Evolutionary conservation across 345 rosid genomes (phyloP).

Genomic region (Linum trigynum): DNA sequence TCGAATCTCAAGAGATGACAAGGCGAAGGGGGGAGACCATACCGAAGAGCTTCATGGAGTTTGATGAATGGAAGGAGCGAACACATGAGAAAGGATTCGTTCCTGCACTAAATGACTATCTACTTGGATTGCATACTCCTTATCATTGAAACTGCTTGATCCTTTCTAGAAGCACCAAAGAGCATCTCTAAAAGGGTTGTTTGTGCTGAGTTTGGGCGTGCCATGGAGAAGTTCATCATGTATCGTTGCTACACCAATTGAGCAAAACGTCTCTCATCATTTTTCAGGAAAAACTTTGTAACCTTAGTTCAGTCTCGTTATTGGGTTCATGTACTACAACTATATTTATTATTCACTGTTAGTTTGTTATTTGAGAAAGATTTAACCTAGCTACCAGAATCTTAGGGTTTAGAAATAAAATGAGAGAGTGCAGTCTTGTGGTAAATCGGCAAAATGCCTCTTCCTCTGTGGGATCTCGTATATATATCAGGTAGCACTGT

Average conservation of each 20-base stretch:
- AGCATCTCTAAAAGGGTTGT: conserved; percentile 24
- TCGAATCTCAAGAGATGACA: conserved; percentile 13
- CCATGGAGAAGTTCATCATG: conserved; percentile 37
- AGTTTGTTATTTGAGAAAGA: too few relatives aligned
- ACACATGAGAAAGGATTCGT: conserved; percentile 3
- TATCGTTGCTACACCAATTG: conserved; percentile 30
- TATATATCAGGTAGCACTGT: too few relatives aligned
- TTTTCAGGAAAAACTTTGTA: too few relatives aligned
- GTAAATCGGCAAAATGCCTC: too few relatives aligned
- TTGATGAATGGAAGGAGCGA: neutral
- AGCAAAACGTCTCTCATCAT: neutral
- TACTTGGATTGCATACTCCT: conserved; percentile 6
- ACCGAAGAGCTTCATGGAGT: conserved; percentile 7
- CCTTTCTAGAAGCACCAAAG: conserved; percentile 20
- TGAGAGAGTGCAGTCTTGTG: too few relatives aligned
- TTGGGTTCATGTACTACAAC: too few relatives aligned
- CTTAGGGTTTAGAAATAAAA: too few relatives aligned
- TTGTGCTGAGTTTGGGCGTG: conserved; percentile 25
- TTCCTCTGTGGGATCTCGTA: too few relatives aligned
- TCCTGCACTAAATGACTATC: neutral
- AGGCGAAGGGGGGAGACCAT: conserved; percentile 14
- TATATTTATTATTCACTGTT: too few relatives aligned
- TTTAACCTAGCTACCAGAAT: too few relatives aligned
- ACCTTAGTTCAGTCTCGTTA: too few relatives aligned
- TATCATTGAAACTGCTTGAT: conserved; percentile 30